Conservation (phyloP, 805 yeast genomes). For the Saccharomycopsis sp. region DNA sequence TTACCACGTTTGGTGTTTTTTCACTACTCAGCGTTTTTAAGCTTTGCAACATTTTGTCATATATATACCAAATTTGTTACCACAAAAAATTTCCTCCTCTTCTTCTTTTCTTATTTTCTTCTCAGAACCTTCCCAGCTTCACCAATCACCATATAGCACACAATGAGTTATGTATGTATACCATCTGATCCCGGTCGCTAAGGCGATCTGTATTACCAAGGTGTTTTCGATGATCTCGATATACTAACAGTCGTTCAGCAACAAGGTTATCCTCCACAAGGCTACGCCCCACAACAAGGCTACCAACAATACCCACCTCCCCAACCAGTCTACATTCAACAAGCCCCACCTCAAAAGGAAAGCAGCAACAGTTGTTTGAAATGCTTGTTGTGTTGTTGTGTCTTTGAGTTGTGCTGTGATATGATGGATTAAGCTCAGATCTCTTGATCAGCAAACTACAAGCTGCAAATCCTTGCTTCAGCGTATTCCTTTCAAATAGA, state of each 20-base stretch:
- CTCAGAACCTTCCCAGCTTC: not conserved
- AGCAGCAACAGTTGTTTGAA: slow-evolving; percentile 19
- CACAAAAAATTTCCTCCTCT: too few relatives aligned
- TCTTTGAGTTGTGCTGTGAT: slow-evolving; percentile 21
- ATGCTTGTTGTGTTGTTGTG: slow-evolving; percentile 21
- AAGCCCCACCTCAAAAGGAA: slow-evolving; percentile 19
- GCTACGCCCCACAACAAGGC: slow-evolving; percentile 17
- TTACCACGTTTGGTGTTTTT: too few relatives aligned
- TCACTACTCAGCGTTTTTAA: too few relatives aligned
- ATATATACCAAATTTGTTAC: too few relatives aligned
- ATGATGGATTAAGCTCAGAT: slow-evolving; percentile 20
- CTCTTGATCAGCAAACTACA: too few relatives aligned
- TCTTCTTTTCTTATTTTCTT: not conserved
- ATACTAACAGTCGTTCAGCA: slow-evolving; percentile 18
- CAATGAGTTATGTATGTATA: slow-evolving; percentile 13
- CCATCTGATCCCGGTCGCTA: too few relatives aligned
- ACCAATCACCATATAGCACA: not conserved
- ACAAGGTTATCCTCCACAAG: slow-evolving; percentile 20
- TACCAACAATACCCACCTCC: slow-evolving; percentile 14
- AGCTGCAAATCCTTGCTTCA: too few relatives aligned
- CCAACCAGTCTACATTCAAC: slow-evolving; percentile 20
- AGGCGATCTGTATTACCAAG: too few relatives aligned
- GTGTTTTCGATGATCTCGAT: too few relatives aligned
- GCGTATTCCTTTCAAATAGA: too few relatives aligned
- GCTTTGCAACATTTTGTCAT: too few relatives aligned